A percentile compares a stretch with the other conserved stretches of the same genome.
These are phyloP conservation scores for Kuraishia molischiana DNA, from an alignment of 805 yeast species.

Conservation along the genomic window DNA sequence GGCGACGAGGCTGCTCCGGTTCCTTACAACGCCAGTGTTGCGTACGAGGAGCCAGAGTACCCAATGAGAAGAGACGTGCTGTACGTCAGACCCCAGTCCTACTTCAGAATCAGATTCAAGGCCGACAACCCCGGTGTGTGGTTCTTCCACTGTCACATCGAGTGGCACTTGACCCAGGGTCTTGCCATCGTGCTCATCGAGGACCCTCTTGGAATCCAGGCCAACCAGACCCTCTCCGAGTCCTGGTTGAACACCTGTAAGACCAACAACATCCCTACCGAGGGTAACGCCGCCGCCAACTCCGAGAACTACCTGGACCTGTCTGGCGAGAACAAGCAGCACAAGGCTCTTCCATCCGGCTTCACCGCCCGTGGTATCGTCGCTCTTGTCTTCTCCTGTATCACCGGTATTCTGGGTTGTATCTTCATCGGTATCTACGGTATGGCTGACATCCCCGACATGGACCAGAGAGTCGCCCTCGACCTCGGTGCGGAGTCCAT, in stretches of 20 bases:
- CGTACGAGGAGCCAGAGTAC: constrained; percentile 50
- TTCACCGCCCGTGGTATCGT: constrained; percentile 94
- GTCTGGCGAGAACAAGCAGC: constrained; percentile 67
- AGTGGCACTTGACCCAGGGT: constrained; percentile 81
- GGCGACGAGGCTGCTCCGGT: constrained; percentile 45
- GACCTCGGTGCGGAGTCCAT: constrained; percentile 39
- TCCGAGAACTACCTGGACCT: constrained; percentile 52
- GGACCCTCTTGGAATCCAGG: constrained; percentile 67
- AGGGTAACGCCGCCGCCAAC: constrained; percentile 91
- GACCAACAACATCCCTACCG: constrained; percentile 36
- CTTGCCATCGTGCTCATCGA: constrained; percentile 69
- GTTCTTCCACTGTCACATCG: constrained; percentile 90
- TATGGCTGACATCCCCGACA: constrained; percentile 65
- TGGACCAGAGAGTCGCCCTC: constrained; percentile 52
- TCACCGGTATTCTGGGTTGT: constrained; percentile 81
- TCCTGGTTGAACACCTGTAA: constrained; percentile 54
- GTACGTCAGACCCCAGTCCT: constrained; percentile 74
- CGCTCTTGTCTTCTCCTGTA: constrained; percentile 83
- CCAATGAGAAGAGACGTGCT: constrained; percentile 84
- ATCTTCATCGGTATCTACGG: constrained; percentile 75
- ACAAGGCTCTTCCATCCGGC: constrained; percentile 62
- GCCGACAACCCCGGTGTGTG: constrained; percentile 94
- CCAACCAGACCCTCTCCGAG: constrained; percentile 50
- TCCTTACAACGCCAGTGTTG: constrained; percentile 42
- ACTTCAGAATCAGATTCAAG: constrained; percentile 75